Evolutionary conservation across 805 yeast species (phyloP), one percentile per base, ranked within the genome.

Genomic region (Wickerhamomyces chambardii): DNA sequence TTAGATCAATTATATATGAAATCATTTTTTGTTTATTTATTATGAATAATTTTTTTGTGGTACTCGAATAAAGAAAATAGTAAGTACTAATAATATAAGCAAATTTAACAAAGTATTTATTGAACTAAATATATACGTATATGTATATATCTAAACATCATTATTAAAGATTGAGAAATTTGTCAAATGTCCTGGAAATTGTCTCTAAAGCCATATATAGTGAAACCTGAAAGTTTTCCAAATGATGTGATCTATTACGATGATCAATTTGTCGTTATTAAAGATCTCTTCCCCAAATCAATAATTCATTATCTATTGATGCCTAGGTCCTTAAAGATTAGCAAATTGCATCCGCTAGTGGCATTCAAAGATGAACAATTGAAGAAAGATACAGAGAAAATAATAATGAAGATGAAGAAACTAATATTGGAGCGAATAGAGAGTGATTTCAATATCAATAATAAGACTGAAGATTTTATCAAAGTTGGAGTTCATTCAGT

Each of bases 231-330:
- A 9, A 39, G 42, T 16, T 53, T 50, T 34, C 35, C 56, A 3
- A 41, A 50, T 1, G 61, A 56, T 3, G 70, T 78, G 1, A 34
- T 77, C 1, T 71, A 53, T 40, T 51, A 56, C 36, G 82, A 82
- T 39, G 68, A 66, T 0, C 56, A 70, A 27, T 77, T 66, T 12
- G 68, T 74, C 3, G 71, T 83, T 4, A 61, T 84, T 11, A 54
- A 56, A 29, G 95, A 84, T 50, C 51, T 49, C 22, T 84, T 61
- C 48, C 84, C 89, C 5, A 84, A 84, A 51, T 60, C 87, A 0
- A 39, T 57, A 4, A 57, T 70, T 27, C 95, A 84, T 53, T 68
- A 64, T 38, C 59, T 84, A 31, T 58, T 84, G 1, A 53, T 84
- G 25, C 87, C 92, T 2, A 59, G 76, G 42, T 58, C 61, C 34